Conservation (phyloP, 176 grass and related monocot genomes). For the Panicum miliaceum region DNA sequence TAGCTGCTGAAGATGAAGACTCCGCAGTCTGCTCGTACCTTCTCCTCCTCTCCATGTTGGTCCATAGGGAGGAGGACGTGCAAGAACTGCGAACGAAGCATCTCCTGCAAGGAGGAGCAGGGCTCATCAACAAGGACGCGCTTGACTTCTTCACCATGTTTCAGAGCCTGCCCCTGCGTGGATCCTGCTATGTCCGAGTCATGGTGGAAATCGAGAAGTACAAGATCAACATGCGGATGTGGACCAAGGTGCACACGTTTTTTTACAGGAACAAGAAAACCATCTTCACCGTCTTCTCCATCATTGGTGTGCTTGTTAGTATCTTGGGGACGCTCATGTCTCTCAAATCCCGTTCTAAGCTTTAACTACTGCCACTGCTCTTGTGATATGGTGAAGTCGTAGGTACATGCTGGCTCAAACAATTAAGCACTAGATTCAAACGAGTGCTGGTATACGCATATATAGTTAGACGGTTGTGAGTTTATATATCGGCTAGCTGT, state of each 20-base stretch:
- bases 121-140: not conserved
- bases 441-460: not conserved
- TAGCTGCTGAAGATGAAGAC: not conserved
- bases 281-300: not conserved
- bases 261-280: not conserved
- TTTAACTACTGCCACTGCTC: too few species aligned
- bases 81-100: not conserved
- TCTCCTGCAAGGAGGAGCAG: not conserved
- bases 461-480: not conserved
- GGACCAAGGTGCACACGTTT: not conserved
- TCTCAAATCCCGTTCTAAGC: not conserved
- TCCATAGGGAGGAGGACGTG: slow-evolving; percentile 1
- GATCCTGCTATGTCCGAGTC: not conserved
- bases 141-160: not conserved
- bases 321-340: not conserved
- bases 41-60: not conserved
- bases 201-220: not conserved
- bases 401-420: not conserved
- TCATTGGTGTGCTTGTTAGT: not conserved
- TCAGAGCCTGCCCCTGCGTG: not conserved
- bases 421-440: not conserved
- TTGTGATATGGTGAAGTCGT: too few species aligned
- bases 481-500: too few species aligned
- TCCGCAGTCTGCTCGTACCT: slow-evolving; percentile 7
- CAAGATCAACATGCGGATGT: not conserved